Percentiles rank a stretch among this genome's conserved stretches.
These are phyloP conservation scores for Termitomyces bulborhizus DNA, from an alignment of 768 basidiomycete genomes.

Conservation along the genomic window DNA sequence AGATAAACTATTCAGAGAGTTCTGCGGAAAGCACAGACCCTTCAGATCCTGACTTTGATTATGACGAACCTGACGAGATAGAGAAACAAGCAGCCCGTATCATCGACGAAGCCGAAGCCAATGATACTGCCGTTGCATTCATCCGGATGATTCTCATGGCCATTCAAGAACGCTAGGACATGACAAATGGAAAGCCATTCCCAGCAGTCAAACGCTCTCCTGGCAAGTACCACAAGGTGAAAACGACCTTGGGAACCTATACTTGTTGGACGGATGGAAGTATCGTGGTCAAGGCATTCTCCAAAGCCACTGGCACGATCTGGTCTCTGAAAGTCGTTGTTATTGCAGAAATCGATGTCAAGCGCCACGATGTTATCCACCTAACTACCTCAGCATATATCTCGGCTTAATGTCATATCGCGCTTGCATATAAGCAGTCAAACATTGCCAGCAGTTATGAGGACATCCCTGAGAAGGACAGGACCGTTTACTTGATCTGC, in stretches of 20 bases:
- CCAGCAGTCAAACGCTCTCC: not conserved
- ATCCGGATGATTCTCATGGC: too few species aligned
- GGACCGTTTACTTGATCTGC: too few species aligned
- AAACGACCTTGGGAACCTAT: not conserved
- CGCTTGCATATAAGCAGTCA: not conserved
- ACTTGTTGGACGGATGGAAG: not conserved
- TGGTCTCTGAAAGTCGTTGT: not conserved
- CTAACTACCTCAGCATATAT: not conserved
- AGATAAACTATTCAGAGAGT: not conserved
- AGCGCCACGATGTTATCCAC: not conserved
- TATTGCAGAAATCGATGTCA: not conserved
- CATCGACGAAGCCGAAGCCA: too few species aligned
- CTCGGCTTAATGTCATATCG: not conserved
- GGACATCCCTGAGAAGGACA: not conserved
- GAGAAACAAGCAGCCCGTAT: too few species aligned
- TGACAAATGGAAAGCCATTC: not conserved
- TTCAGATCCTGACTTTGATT: too few species aligned
- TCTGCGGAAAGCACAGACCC: not conserved
- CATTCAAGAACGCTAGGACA: not conserved
- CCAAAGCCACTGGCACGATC: not conserved
- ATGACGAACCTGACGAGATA: too few species aligned
- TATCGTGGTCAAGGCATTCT: not conserved
- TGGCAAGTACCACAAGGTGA: not conserved
- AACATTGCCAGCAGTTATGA: not conserved
- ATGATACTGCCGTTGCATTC: too few species aligned